Evolutionary conservation across 306 rosid species (phyloP), one percentile per base, ranked within the genome.

Genomic region (Rubus parviflorus): DNA sequence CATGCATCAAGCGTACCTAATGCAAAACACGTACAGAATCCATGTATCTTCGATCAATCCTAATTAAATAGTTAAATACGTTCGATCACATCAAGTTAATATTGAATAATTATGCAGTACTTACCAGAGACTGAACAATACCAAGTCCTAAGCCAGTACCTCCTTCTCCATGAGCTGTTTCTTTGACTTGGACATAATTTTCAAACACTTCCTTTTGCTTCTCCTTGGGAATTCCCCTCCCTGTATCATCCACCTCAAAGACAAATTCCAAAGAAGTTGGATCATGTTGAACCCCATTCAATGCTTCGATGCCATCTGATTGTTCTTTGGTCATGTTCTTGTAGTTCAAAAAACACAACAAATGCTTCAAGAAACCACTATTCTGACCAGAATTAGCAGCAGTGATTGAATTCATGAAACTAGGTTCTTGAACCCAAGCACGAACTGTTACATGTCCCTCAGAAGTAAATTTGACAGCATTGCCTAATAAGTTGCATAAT

Each of bases 91-190:
- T 8, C 1, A 22, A 2, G 9, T 10, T 25, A 4, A 2, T 23
- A 8, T 7, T 7, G 30, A 30, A 35, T 47, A 6, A n/a, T 5
- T n/a, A 60, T 60, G 17, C 7, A 60, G 14, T 35, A 72, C 89
- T n/a, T 84, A 92, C 98, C 88, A 92, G 41, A 6, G 97, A 92
- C 10, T 89, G 90, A 70, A 94, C 97, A 61, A 94, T 94, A 56
- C 97, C 97, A 73, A 89, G 97, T 84, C 97, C 97, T 70, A 92
- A 88, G 71, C 98, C 97, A 84, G 95, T 90, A 80, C 97, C 97
- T 56, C 84, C 92, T 73, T 75, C 85, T 12, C 88, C 88, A 73
- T 75, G 58, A 70, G 86, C 68, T 43, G 86, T 86, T 73, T 92
- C 89, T 72, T 85, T 89, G 49, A 92, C 89, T 84, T 92, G 97